phyloP scores from a whole-genome alignment of 2,329 filamentous ascomycete species.

The Dactylellina sp. region DNA sequence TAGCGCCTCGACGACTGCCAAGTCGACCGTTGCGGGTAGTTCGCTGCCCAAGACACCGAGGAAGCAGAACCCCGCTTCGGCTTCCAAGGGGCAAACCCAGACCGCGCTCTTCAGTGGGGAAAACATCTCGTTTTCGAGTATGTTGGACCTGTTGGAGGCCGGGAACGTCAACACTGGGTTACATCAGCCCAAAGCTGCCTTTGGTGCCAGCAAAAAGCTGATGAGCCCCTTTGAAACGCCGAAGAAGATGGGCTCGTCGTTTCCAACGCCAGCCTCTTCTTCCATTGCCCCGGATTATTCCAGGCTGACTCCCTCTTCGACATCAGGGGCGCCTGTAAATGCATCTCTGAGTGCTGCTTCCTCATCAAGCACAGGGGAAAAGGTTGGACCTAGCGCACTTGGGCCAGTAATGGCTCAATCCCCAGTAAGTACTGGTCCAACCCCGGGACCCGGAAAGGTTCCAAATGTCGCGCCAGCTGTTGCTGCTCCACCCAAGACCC shows the following conservation, averaged over 20 bases:
- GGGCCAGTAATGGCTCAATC: not conserved
- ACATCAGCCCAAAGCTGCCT: not conserved
- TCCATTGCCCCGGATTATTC: conserved; percentile 6
- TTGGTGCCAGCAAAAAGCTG: not conserved
- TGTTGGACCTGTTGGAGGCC: too few relatives aligned
- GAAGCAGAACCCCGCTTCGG: not conserved
- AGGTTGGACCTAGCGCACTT: not conserved
- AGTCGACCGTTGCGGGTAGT: conserved; percentile 8
- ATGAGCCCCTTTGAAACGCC: not conserved
- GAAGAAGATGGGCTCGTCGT: not conserved
- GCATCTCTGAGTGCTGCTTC: not conserved
- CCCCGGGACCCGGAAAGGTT: not conserved
- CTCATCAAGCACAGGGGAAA: not conserved
- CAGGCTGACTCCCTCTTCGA: not conserved
- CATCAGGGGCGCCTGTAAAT: not conserved
- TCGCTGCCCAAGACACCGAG: conserved; percentile 9
- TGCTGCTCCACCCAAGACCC: not conserved
- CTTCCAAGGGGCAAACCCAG: not conserved
- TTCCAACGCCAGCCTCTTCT: not conserved
- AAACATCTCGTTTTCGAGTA: too few relatives aligned
- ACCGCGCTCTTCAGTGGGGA: too few relatives aligned
- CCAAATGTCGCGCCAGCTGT: not conserved
- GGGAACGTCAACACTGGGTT: too few relatives aligned
- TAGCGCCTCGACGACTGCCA: not conserved
- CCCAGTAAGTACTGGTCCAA: not conserved